phyloP scores from a whole-genome alignment of 2,329 filamentous ascomycete species.

The Diaporthe citrichinensis region DNA sequence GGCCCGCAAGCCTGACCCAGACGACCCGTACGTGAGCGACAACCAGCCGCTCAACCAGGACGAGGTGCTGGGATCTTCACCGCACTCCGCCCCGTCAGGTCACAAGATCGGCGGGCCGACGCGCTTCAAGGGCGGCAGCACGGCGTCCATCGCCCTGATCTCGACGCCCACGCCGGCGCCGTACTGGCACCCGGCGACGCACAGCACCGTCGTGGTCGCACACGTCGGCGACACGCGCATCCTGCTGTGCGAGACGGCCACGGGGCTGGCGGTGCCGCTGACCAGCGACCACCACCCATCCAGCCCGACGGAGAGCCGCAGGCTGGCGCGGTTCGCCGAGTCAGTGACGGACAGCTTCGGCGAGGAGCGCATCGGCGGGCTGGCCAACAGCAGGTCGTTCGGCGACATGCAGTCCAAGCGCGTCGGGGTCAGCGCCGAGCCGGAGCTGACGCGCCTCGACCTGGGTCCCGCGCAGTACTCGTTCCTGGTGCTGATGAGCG shows the following conservation, averaged over 20 bases:
- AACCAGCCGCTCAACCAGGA: conserved; percentile 82
- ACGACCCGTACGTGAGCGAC: conserved; percentile 80
- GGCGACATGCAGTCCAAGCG: conserved; percentile 94
- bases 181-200: conserved; percentile 93
- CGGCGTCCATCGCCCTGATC: conserved; percentile 89
- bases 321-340: conserved; percentile 85
- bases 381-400: conserved; percentile 95
- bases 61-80: conserved; percentile 80
- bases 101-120: conserved; percentile 79
- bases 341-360: conserved; percentile 98
- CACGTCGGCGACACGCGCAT: conserved; percentile 96
- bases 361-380: conserved; percentile 92
- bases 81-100: conserved; percentile 66
- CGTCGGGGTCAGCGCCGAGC: conserved; percentile 93
- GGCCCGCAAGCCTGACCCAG: conserved; percentile 82
- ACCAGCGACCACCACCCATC: conserved; percentile 95
- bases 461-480: conserved; percentile 87
- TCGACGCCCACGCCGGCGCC: conserved; percentile 92
- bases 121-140: conserved; percentile 94
- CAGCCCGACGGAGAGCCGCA: conserved; percentile 85
- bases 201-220: conserved; percentile 86
- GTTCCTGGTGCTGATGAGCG: conserved; percentile 89
- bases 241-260: conserved; percentile 87
- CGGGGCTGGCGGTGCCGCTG: conserved; percentile 83
- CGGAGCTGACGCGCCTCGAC: conserved; percentile 85